Conservation (phyloP, 139 green algal genomes). For the Eudorina sp. region DNA sequence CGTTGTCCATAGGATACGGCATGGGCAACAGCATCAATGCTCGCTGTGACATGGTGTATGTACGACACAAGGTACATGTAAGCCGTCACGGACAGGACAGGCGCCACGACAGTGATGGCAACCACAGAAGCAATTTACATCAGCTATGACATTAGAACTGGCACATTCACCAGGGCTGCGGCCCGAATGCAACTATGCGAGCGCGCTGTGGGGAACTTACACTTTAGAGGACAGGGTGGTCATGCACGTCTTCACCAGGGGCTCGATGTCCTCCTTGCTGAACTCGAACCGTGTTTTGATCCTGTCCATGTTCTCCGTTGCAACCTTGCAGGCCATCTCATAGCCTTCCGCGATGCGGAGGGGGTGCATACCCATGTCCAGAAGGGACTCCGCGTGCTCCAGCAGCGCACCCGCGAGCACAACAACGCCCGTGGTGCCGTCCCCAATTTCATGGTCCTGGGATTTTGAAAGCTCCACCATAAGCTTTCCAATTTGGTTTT, state of each 20-base stretch:
- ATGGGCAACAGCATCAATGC: too few relatives aligned
- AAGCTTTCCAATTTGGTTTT: slow-evolving; percentile 99
- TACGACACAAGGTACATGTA: too few relatives aligned
- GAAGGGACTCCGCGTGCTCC: slow-evolving; percentile 91
- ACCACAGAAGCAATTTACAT: too few relatives aligned
- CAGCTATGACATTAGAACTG: too few relatives aligned
- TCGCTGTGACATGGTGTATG: too few relatives aligned
- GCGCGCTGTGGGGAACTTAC: too few relatives aligned
- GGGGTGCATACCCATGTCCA: slow-evolving; percentile 99
- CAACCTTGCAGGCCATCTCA: slow-evolving; percentile 96
- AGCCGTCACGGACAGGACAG: too few relatives aligned
- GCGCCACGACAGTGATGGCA: too few relatives aligned
- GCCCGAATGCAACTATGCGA: too few relatives aligned
- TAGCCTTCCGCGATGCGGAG: slow-evolving; percentile 98
- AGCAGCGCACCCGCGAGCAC: slow-evolving; percentile 83
- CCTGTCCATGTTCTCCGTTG: slow-evolving; percentile 84
- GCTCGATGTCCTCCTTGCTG: slow-evolving; percentile 87
- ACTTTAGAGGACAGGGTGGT: slow-evolving; percentile 99
- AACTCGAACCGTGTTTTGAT: slow-evolving; percentile 92
- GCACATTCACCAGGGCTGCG: too few relatives aligned
- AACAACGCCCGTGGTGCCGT: slow-evolving; percentile 97
- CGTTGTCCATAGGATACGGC: too few relatives aligned
- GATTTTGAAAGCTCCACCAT: slow-evolving; percentile 96
- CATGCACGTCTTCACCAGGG: slow-evolving; percentile 98
- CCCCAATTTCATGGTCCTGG: slow-evolving; percentile 92